Conservation (phyloP, 2,329 filamentous ascomycete genomes). For the Rachicladosporium sp. region DNA sequence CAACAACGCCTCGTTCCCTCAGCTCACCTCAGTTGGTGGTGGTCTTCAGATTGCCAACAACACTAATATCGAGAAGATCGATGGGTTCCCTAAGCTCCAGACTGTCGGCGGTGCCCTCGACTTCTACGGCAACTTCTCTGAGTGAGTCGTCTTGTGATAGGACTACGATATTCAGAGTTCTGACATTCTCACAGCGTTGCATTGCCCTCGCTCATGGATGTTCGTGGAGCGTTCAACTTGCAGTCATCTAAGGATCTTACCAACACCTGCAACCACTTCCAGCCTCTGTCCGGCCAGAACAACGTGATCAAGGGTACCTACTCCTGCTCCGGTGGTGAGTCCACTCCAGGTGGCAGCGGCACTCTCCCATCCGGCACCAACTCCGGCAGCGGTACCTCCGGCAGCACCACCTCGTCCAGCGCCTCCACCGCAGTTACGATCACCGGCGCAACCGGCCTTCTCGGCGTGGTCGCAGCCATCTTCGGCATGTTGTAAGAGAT, state of each 20-base stretch:
- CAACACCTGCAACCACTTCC: slow-evolving; percentile 29
- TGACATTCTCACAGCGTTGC: slow-evolving; percentile 46
- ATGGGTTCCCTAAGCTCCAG: slow-evolving; percentile 55
- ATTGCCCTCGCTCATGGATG: slow-evolving; percentile 44
- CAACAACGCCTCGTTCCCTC: slow-evolving; percentile 64
- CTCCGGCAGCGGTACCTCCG: slow-evolving; percentile 10
- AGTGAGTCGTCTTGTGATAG: slow-evolving; percentile 44
- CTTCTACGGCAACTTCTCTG: slow-evolving; percentile 70
- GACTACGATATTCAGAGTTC: slow-evolving; percentile 4
- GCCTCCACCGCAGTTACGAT: slow-evolving; percentile 31
- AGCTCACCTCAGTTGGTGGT: slow-evolving; percentile 57
- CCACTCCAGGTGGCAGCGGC: slow-evolving; percentile 23
- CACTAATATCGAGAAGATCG: slow-evolving; percentile 54
- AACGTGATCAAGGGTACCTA: slow-evolving; percentile 32
- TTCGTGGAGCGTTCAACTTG: slow-evolving; percentile 40
- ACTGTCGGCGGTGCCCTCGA: slow-evolving; percentile 69
- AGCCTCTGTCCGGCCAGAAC: slow-evolving; percentile 26
- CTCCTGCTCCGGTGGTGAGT: slow-evolving; percentile 29
- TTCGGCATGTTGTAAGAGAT: slow-evolving; percentile 32
- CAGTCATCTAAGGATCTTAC: slow-evolving; percentile 33
- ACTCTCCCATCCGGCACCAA: slow-evolving; percentile 16
- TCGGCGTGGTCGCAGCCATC: slow-evolving; percentile 36
- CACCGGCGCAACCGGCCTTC: slow-evolving; percentile 31
- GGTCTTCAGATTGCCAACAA: slow-evolving; percentile 86
- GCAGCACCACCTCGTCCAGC: slow-evolving; percentile 20